Base-by-base conservation (phyloP, 2,329 filamentous ascomycete species). In the Aspergillus awamori region DNA sequence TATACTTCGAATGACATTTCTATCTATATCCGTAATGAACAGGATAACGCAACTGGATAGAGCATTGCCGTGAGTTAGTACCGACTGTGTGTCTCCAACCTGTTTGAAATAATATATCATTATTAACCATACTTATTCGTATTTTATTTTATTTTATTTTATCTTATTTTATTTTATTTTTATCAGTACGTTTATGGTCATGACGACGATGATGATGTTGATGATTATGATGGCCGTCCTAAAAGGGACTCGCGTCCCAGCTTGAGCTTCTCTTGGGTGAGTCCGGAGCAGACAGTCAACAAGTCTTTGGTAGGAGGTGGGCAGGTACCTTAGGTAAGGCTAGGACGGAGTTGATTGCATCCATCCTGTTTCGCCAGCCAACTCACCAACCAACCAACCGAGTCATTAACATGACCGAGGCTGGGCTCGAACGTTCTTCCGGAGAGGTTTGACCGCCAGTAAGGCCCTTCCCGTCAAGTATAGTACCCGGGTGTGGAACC, bases 361-460 rank as follows among this genome's bases (percentile, higher is more conserved):
- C 17, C 51, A 53, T 61, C 39, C 41, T 57, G 20, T 61, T 53
- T 51, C 53, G 55, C 62, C 56, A 54, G 39, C 43, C 39, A 52
- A 43, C 51, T 39, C 45, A 59, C 45, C 36, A 54, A 59, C 45
- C 53, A 48, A 51, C 43, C 60, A 45, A 58, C 51, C 54, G 57
- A 63, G 61, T 61, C 57, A 54, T 65, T 49, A 36, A 53, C 57
- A 43, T 59, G 39, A 62, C 57, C 48, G 38, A 62, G 48, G 36
- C 36, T 61, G 63, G 65, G 64, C 64, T 67, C 65, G 64, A 66
- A 67, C 61, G 59, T 64, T 66, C 62, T 64, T 65, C 57, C 39
- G 58, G 56, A 45, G 59, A 54, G 61, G 54, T 62, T 65, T 64
- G 64, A 66, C 64, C 64, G 64, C 64, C 60, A 64, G 58, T 58